Percentiles rank a stretch among this genome's conserved stretches.
These are phyloP conservation scores for Podaxis sp. DNA, from an alignment of 768 basidiomycete species.

Conservation along the genomic window DNA sequence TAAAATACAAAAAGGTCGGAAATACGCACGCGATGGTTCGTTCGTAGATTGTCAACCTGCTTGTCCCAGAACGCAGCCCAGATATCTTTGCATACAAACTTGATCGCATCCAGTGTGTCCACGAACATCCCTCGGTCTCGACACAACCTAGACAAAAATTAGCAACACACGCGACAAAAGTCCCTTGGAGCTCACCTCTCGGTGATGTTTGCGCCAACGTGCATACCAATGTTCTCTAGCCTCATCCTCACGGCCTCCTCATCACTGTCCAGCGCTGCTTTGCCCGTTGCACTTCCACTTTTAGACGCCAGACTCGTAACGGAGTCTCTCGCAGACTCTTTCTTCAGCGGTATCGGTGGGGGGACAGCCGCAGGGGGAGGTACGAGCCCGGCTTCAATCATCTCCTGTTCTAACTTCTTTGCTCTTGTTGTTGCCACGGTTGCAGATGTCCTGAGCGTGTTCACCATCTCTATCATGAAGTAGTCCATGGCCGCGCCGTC, in stretches of 20 bases:
- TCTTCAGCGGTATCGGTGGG: conserved; percentile 39
- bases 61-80: conserved; percentile 93
- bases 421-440: conserved; percentile 66
- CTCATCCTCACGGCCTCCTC: conserved; percentile 69
- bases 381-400: conserved; percentile 76
- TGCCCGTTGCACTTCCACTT: conserved; percentile 34
- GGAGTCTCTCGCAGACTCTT: conserved; percentile 43
- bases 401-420: conserved; percentile 72
- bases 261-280: conserved; percentile 56
- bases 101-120: conserved; percentile 87
- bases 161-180: neutral
- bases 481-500: conserved; percentile 80
- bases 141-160: conserved; percentile 54
- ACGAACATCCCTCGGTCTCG: conserved; percentile 72
- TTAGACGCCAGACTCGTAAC: conserved; percentile 41
- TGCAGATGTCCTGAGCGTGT: conserved; percentile 72
- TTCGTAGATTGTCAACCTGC: conserved; percentile 93
- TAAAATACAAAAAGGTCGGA: neutral
- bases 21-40: conserved; percentile 81
- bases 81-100: conserved; percentile 96
- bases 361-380: conserved; percentile 45
- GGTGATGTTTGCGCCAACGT: conserved; percentile 83
- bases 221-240: conserved; percentile 81
- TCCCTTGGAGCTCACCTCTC: conserved; percentile 62
- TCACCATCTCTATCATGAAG: conserved; percentile 79